These are phyloP conservation scores for Ustilago trichophora DNA, from an alignment of 1,284 basidiomycete genomes.

Conservation along the genomic window DNA sequence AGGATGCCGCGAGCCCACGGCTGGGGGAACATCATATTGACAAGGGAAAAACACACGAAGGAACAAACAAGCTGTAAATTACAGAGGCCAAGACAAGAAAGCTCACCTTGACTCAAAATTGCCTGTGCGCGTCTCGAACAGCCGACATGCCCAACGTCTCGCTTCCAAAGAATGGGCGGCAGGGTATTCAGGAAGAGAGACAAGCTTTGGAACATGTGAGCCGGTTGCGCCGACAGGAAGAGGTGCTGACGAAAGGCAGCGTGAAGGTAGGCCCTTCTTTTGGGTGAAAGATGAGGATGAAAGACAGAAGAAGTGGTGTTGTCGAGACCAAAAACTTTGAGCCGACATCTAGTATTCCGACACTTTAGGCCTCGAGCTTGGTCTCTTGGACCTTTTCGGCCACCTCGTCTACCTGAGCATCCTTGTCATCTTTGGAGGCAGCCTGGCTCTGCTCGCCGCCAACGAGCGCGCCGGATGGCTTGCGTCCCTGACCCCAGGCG, in stretches of 20 bases:
- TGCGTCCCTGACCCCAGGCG: constrained; percentile 58
- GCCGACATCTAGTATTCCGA: not conserved
- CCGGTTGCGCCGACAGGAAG: constrained; percentile 2
- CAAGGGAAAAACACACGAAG: constrained; percentile 4
- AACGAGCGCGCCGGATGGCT: constrained; percentile 54
- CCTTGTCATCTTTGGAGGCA: constrained; percentile 9
- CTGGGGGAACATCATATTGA: constrained; percentile 34
- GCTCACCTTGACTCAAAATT: constrained; percentile 8
- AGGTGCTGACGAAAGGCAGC: constrained; percentile 10
- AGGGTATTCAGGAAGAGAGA: constrained; percentile 31
- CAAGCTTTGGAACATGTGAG: not conserved
- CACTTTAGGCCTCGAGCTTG: constrained; percentile 36
- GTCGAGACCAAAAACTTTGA: no score
- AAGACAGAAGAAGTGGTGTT: not conserved
- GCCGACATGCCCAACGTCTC: not conserved
- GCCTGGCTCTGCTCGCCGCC: constrained; percentile 19
- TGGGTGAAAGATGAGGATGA: not conserved
- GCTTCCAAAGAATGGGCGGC: constrained; percentile 7
- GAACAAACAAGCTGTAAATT: constrained; percentile 26
- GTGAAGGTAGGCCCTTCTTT: constrained; percentile 34
- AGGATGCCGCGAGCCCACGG: constrained; percentile 37
- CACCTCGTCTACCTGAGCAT: constrained; percentile 38
- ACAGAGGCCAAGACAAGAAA: constrained; percentile 19
- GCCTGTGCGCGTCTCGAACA: constrained; percentile 11
- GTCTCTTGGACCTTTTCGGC: constrained; percentile 37